Conservation (phyloP, 345 rosid species). For the Euphorbia tirucalli region DNA sequence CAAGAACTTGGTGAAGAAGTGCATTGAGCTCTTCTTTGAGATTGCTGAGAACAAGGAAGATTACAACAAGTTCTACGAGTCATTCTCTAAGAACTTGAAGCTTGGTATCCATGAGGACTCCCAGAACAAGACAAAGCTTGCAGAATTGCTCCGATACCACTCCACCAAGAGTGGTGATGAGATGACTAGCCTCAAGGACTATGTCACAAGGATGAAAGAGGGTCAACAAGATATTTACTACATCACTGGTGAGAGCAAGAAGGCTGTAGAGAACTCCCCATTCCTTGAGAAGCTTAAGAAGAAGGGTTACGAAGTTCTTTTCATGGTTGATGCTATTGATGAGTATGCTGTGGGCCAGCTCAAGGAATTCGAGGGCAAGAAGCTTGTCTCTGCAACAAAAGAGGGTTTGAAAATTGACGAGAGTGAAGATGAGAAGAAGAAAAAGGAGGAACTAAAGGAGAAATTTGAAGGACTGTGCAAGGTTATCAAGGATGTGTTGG, state of each 20-base stretch:
- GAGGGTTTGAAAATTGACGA: slow-evolving; percentile 81
- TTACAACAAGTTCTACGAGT: slow-evolving; percentile 84
- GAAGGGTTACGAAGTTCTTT: slow-evolving; percentile 80
- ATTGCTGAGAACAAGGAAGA: slow-evolving; percentile 96
- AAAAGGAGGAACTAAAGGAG: slow-evolving; percentile 57
- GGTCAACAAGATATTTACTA: slow-evolving; percentile 76
- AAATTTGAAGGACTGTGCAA: slow-evolving; percentile 84
- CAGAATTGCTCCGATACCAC: slow-evolving; percentile 79
- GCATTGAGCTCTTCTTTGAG: slow-evolving; percentile 81
- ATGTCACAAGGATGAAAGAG: slow-evolving; percentile 94
- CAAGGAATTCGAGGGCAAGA: slow-evolving; percentile 85
- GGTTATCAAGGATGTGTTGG: slow-evolving; percentile 77
- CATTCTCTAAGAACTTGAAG: slow-evolving; percentile 88
- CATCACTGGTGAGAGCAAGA: slow-evolving; percentile 92
- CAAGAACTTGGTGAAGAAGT: slow-evolving; percentile 90
- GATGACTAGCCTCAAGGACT: slow-evolving; percentile 82
- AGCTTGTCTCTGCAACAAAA: slow-evolving; percentile 83
- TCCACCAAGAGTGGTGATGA: slow-evolving; percentile 94
- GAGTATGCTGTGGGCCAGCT: slow-evolving; percentile 85
- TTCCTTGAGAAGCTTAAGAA: slow-evolving; percentile 92
- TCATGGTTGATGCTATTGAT: slow-evolving; percentile 85
- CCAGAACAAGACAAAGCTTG: slow-evolving; percentile 68
- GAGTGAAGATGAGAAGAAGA: slow-evolving; percentile 74
- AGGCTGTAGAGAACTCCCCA: slow-evolving; percentile 91
- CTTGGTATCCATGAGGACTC: slow-evolving; percentile 90